These are phyloP conservation scores for Tulasnella sp. DNA, from an alignment of 768 basidiomycete genomes.

Conservation along the genomic window DNA sequence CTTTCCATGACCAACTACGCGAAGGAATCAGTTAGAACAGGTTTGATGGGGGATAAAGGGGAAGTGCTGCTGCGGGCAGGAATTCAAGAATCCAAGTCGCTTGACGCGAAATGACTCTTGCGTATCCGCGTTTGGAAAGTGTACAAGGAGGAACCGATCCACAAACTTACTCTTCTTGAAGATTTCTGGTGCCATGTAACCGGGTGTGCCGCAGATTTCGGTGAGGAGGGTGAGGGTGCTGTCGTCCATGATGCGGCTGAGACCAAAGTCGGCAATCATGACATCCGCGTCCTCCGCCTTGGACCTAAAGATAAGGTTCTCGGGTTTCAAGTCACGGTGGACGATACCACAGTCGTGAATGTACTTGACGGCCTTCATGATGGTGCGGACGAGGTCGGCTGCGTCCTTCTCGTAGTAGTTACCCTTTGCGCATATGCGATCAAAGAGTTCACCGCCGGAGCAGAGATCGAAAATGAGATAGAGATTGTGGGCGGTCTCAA, in stretches of 20 bases:
- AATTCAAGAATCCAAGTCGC: neutral
- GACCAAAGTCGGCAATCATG: conserved; percentile 94
- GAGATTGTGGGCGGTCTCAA: conserved; percentile 90
- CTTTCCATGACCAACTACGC: conserved; percentile 74
- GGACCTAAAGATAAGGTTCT: conserved; percentile 91
- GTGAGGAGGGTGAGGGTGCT: conserved; percentile 78
- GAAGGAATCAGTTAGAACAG: no score
- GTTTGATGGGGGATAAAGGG: no score
- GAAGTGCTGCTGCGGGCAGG: neutral
- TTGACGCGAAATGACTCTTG: no score
- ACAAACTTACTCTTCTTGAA: conserved; percentile 67
- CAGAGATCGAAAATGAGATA: conserved; percentile 95
- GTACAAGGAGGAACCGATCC: neutral
- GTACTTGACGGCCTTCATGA: conserved; percentile 78
- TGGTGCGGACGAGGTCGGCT: conserved; percentile 72
- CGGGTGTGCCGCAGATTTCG: conserved; percentile 92
- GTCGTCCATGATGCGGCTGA: conserved; percentile 82
- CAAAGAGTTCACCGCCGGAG: conserved; percentile 96
- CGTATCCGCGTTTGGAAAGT: no score
- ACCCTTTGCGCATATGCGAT: conserved; percentile 94
- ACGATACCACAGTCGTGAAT: conserved; percentile 88
- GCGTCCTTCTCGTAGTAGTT: conserved; percentile 96
- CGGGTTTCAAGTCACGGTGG: conserved; percentile 93
- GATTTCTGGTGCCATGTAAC: conserved; percentile 95
- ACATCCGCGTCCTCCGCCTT: conserved; percentile 83